Evolutionary conservation across 2,329 filamentous ascomycete species (phyloP).

Genomic region (Venturia oleaginea): DNA sequence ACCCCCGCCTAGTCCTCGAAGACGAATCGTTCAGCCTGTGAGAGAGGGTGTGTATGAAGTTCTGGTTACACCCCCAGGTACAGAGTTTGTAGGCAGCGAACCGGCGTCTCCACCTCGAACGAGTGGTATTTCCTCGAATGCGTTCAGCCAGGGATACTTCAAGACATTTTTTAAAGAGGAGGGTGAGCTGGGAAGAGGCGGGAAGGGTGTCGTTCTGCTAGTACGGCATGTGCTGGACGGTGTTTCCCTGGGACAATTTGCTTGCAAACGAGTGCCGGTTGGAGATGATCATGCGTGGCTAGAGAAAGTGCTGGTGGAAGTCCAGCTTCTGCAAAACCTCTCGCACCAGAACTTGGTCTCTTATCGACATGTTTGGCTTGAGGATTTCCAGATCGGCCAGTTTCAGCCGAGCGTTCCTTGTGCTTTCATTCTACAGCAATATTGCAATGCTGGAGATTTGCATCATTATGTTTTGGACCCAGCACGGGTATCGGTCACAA

Average conservation of each 20-base stretch:
- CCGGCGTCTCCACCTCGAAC: conserved; percentile 29
- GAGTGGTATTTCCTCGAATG: conserved; percentile 71
- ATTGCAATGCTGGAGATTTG: conserved; percentile 89
- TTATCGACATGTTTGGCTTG: conserved; percentile 95
- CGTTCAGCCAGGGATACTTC: conserved; percentile 91
- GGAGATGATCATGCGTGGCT: conserved; percentile 90
- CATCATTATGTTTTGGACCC: conserved; percentile 76
- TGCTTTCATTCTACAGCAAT: conserved; percentile 94
- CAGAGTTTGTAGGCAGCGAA: conserved; percentile 39
- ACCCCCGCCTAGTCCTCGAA: conserved; percentile 40
- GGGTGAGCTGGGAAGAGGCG: conserved; percentile 74
- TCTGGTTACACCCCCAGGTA: conserved; percentile 44
- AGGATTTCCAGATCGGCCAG: conserved; percentile 69
- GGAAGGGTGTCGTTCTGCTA: conserved; percentile 90
- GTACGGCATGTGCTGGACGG: conserved; percentile 88
- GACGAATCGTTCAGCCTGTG: conserved; percentile 31
- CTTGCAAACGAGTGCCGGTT: conserved; percentile 93
- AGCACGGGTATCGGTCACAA: conserved; percentile 52
- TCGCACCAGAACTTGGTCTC: conserved; percentile 93
- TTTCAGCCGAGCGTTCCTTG: conserved; percentile 91
- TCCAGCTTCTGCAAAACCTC: conserved; percentile 82
- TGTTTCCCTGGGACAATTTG: conserved; percentile 80
- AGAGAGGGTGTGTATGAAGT: conserved; percentile 27
- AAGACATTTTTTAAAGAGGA: conserved; percentile 88
- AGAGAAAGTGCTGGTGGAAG: conserved; percentile 87